phyloP scores from a whole-genome alignment of 23 red algal species.

The Gracilaria domingensis region DNA sequence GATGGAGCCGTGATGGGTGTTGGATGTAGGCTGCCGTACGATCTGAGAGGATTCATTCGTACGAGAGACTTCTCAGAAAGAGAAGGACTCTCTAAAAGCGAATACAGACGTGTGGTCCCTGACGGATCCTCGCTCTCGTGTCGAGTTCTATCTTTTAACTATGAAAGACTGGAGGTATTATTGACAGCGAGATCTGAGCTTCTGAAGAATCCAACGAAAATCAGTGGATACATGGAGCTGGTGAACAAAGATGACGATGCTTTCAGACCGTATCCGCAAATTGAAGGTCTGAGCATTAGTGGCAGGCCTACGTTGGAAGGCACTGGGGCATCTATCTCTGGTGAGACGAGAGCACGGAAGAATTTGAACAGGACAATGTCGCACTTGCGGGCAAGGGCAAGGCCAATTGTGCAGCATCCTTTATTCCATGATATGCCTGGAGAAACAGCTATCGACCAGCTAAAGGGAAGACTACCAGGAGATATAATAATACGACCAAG shows the following conservation, averaged over 20 bases:
- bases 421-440: slow-evolving; percentile 75
- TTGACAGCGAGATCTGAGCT: slow-evolving; percentile 48
- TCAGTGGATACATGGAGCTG: slow-evolving; percentile 33
- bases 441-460: slow-evolving; percentile 54
- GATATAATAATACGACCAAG: slow-evolving; percentile 83
- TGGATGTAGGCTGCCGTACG: slow-evolving; percentile 44
- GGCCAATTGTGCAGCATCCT: slow-evolving; percentile 55
- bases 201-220: slow-evolving; percentile 66
- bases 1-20: slow-evolving; percentile 18
- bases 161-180: slow-evolving; percentile 61
- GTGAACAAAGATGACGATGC: slow-evolving; percentile 55
- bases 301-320: slow-evolving; percentile 1
- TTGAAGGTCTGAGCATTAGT: slow-evolving; percentile 22
- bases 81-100: slow-evolving; percentile 27
- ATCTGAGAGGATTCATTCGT: slow-evolving; percentile 64
- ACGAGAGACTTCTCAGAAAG: slow-evolving; percentile 41
- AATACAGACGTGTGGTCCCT: slow-evolving; percentile 48
- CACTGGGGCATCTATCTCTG: slow-evolving; percentile 16
- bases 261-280: slow-evolving; percentile 50
- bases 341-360: slow-evolving; percentile 18
- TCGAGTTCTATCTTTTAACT: slow-evolving; percentile 68
- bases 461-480: slow-evolving; percentile 57
- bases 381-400: slow-evolving; percentile 30
- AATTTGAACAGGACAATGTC: slow-evolving; percentile 57
- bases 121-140: slow-evolving; percentile 47